Percentiles rank a stretch among this genome's conserved stretches.
These are phyloP conservation scores for Erysiphe neolycopersici DNA, from an alignment of 2,329 filamentous ascomycete species.

Conservation along the genomic window DNA sequence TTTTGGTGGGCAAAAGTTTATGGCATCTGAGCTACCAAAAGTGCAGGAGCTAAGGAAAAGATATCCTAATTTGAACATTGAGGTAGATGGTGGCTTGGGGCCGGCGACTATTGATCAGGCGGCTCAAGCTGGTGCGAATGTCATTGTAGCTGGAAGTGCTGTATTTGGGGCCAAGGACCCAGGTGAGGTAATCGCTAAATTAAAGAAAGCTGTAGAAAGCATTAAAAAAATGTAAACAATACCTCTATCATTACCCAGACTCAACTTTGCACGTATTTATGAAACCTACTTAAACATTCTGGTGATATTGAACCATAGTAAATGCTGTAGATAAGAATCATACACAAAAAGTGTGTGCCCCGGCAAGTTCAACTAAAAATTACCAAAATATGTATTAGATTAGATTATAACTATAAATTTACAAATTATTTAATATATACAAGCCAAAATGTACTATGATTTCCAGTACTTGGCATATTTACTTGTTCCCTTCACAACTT, in stretches of 20 bases:
- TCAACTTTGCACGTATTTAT: no score
- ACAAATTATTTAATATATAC: background rate
- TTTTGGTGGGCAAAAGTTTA: constrained; percentile 96
- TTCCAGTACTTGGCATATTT: constrained; percentile 14
- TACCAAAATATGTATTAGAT: background rate
- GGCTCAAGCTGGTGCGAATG: constrained; percentile 85
- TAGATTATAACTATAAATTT: background rate
- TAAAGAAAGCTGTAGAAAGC: constrained; percentile 53
- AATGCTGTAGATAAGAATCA: no score
- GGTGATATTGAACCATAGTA: no score
- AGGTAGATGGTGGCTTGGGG: constrained; percentile 83
- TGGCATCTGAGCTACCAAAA: constrained; percentile 86
- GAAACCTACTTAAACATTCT: no score
- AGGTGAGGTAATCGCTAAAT: constrained; percentile 54
- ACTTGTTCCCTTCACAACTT: constrained; percentile 21
- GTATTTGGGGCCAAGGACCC: constrained; percentile 87
- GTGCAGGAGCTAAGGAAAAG: constrained; percentile 55
- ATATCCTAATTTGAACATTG: constrained; percentile 86
- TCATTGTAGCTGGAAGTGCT: constrained; percentile 89
- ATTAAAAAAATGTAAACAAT: background rate
- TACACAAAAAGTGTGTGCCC: no score
- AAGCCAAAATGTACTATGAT: background rate
- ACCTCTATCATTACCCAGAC: no score
- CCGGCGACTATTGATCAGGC: constrained; percentile 78
- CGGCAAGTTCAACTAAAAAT: background rate